Base-by-base conservation (phyloP, 306 rosid genomes). In the Sophora flavescens region DNA sequence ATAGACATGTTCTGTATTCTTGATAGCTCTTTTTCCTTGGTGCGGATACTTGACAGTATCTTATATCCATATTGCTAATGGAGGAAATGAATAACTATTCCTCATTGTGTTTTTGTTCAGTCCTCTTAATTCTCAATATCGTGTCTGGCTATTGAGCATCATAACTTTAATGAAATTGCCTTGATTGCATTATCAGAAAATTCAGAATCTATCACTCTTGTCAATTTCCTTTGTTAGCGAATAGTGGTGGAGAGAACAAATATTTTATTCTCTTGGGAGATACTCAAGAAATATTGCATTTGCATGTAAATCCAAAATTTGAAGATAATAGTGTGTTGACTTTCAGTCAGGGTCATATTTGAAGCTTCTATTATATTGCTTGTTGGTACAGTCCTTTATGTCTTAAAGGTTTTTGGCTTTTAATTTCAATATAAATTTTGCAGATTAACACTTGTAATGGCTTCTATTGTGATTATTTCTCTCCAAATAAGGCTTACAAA, bases 381-480 rank as follows among this genome's bases (percentile, higher is more conserved):
- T 7, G 17, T 53, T 63, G 59, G 14, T 56, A 44, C 11, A 8
- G 6, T 72, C 53, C 28, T 38, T 75, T 52, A 13, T 35, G 0
- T 58, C 18, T 70, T 7, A 74, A 22, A 8, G 26, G 36, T 1
- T 51, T 47, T 6, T 56, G 59, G 59, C 68, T 70, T 47, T 66
- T 89, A 61, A 81, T 59, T 72, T 59, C 6, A 18, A 39, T 72
- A n/a, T 28, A 11, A 5, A 12, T 59, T 50, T 74, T 53, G 70
- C 93, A 95, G 99, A 95, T 95, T 54, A 95, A 95, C 72, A 81
- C 99, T 66, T 95, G 97, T 87, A 95, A 95, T 42, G 99, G 99
- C 70, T 95, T 87, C 88, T 95, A 95, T 77, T 95, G 99, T 68
- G 99, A 95, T 72, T 88, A 92, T 77, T 95, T 95, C 87, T 89